A percentile compares a stretch with the other conserved stretches of the same genome.
Evolutionary conservation across 805 yeast genomes (phyloP).

Genomic region (Teunomyces tritomae): DNA sequence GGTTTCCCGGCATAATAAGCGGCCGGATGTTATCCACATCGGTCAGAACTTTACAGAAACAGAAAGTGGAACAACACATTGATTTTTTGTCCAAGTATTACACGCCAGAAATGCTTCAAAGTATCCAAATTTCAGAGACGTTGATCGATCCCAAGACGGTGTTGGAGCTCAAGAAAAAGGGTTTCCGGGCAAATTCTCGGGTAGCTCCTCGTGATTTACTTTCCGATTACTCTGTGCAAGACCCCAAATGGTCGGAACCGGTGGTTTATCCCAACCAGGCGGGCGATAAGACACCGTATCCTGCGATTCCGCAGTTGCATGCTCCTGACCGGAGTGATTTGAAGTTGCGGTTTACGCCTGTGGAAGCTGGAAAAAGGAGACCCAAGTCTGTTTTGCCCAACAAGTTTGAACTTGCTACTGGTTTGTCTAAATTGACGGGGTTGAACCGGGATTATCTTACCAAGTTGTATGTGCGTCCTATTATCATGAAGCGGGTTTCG

Average conservation of each 20-base stretch:
- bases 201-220: slow-evolving; percentile 65
- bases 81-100: slow-evolving; percentile 70
- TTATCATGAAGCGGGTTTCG: slow-evolving; percentile 75
- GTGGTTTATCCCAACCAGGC: slow-evolving; percentile 50
- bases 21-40: slow-evolving; percentile 1
- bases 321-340: slow-evolving; percentile 50
- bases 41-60: neutral
- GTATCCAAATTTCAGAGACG: slow-evolving; percentile 79
- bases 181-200: slow-evolving; percentile 32
- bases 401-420: slow-evolving; percentile 44
- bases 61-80: slow-evolving; percentile 38
- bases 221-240: slow-evolving; percentile 68
- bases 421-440: slow-evolving; percentile 63
- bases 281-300: slow-evolving; percentile 51
- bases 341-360: slow-evolving; percentile 33
- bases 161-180: slow-evolving; percentile 33
- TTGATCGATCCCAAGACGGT: slow-evolving; percentile 66
- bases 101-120: slow-evolving; percentile 74
- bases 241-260: slow-evolving; percentile 74
- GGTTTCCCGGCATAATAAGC: slow-evolving; percentile 2
- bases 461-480: slow-evolving; percentile 60
- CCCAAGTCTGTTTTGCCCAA: slow-evolving; percentile 9
- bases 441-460: slow-evolving; percentile 59
- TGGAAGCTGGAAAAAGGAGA: slow-evolving; percentile 10
- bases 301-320: slow-evolving; percentile 52